phyloP scores from a whole-genome alignment of 2,329 filamentous ascomycete species.

The Stromatinia cepivora region DNA sequence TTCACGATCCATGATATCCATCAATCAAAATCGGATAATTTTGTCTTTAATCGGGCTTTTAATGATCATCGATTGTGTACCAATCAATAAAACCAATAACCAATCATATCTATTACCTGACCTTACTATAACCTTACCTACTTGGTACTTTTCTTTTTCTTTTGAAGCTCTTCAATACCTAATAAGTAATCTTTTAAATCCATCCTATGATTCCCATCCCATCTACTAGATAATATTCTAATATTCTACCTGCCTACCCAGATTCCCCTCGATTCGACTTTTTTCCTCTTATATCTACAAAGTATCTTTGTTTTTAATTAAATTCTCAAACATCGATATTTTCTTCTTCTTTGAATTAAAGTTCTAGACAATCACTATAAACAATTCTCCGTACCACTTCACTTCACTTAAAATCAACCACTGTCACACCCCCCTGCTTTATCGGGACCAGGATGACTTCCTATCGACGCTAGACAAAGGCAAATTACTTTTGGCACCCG shows the following conservation, averaged over 20 bases:
- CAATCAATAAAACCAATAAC: background rate
- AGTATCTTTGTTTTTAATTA: background rate
- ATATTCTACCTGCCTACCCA: background rate
- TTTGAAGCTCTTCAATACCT: background rate
- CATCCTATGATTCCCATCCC: background rate
- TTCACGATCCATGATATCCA: background rate
- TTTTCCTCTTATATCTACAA: background rate
- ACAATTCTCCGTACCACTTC: background rate
- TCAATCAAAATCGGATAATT: background rate
- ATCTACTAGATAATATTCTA: background rate
- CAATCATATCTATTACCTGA: background rate
- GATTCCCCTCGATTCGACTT: background rate
- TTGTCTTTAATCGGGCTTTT: background rate
- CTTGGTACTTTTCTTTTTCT: background rate
- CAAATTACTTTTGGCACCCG: slow-evolving; percentile 22
- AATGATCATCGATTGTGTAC: background rate
- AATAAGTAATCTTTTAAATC: background rate
- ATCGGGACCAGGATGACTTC: slow-evolving; percentile 16
- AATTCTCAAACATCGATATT: too few species aligned
- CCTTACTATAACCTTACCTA: background rate
- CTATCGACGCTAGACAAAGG: slow-evolving; percentile 26
- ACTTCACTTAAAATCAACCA: background rate
- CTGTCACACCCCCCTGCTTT: slow-evolving; percentile 9
- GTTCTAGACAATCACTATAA: background rate
- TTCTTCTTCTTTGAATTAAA: background rate